Conservation (phyloP, 1,284 basidiomycete species). For the Coniophora puteana region DNA sequence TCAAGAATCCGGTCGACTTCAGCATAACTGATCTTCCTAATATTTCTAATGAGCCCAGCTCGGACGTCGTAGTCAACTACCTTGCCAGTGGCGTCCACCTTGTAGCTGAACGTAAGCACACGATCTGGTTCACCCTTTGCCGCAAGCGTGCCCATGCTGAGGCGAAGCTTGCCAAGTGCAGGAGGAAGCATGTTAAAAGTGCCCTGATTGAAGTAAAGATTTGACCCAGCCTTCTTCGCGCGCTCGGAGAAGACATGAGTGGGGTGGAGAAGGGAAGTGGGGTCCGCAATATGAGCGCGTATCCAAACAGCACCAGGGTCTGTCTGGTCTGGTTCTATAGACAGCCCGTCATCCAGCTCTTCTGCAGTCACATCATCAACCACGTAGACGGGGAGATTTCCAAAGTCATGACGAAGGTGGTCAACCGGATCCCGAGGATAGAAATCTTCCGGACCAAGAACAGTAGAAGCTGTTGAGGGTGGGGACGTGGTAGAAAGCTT, state of each 20-base stretch:
- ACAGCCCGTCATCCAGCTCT: conserved; percentile 95
- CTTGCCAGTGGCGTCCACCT: conserved; percentile 60
- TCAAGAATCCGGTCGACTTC: conserved; percentile 60
- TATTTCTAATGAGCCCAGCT: conserved; percentile 70
- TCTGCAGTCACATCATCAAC: conserved; percentile 82
- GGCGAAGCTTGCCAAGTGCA: conserved; percentile 41
- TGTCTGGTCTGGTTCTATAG: conserved; percentile 61
- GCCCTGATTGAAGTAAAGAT: conserved; percentile 64
- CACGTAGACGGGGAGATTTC: conserved; percentile 78
- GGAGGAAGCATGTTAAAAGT: conserved; percentile 71
- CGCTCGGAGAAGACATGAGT: conserved; percentile 54
- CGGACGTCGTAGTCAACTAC: conserved; percentile 71
- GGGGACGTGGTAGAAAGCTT: conserved; percentile 5
- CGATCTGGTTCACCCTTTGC: conserved; percentile 38
- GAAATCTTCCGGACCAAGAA: conserved; percentile 56
- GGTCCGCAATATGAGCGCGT: conserved; percentile 93
- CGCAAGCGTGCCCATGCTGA: conserved; percentile 52
- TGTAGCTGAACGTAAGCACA: conserved; percentile 82
- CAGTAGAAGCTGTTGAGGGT: conserved; percentile 12
- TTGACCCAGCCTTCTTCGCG: conserved; percentile 50
- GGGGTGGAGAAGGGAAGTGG: conserved; percentile 77
- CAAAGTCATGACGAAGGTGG: conserved; percentile 82
- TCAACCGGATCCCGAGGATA: conserved; percentile 57
- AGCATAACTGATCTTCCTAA: conserved; percentile 68
- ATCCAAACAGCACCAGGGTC: conserved; percentile 73